Percentiles rank a stretch among this genome's conserved stretches.
Evolutionary conservation across 805 yeast species (phyloP).

Genomic region (Metschnikowia henanensis): DNA sequence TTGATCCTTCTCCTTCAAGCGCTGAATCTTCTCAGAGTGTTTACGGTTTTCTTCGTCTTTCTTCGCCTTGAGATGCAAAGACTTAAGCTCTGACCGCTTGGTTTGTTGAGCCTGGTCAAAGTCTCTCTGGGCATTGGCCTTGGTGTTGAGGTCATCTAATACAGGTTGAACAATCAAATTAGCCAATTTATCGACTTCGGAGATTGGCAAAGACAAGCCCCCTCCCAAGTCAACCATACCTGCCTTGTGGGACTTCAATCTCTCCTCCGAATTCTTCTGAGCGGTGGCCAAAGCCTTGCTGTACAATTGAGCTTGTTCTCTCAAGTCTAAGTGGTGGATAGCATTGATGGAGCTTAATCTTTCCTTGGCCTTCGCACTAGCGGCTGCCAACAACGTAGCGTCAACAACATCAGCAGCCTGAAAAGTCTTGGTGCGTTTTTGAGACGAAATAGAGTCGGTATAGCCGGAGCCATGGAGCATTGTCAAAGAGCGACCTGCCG

Average conservation of each 20-base stretch:
- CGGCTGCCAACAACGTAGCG: constrained; percentile 48
- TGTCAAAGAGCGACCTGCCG: constrained; percentile 59
- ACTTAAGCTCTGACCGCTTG: constrained; percentile 35
- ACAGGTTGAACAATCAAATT: constrained; percentile 80
- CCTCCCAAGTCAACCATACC: constrained; percentile 76
- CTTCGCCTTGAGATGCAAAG: constrained; percentile 30
- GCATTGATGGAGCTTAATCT: constrained; percentile 33
- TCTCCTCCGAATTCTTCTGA: constrained; percentile 60
- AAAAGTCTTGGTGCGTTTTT: constrained; percentile 32
- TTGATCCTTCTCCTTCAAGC: constrained; percentile 36
- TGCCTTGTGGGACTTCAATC: constrained; percentile 51
- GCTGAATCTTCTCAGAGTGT: constrained; percentile 33
- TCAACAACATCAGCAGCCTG: constrained; percentile 47
- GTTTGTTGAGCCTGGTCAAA: constrained; percentile 34
- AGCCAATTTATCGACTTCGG: constrained; percentile 81
- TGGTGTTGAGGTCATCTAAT: constrained; percentile 64
- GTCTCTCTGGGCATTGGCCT: constrained; percentile 71
- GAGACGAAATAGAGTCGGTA: constrained; percentile 26
- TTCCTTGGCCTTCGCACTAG: constrained; percentile 47
- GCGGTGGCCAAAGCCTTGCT: constrained; percentile 78
- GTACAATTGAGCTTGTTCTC: constrained; percentile 55
- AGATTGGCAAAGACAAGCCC: constrained; percentile 73
- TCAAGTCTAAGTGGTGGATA: constrained; percentile 32
- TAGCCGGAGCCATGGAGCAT: constrained; percentile 36
- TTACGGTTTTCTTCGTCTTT: constrained; percentile 26